These are phyloP conservation scores for Hippophae rhamnoides DNA, from an alignment of 306 rosid species.

Conservation along the genomic window DNA sequence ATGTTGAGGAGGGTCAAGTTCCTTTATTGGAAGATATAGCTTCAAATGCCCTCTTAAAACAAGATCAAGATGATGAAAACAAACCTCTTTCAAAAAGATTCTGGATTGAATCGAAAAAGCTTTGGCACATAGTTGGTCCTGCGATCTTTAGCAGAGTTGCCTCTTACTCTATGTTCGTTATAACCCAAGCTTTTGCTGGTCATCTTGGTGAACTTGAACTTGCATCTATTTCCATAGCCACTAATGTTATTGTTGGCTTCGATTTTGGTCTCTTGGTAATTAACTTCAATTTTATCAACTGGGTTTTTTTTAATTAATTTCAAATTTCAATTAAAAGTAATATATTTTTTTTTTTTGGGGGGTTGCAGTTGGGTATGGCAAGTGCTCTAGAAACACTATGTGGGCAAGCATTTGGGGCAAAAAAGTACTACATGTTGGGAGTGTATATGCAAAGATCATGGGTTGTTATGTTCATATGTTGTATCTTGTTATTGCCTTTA, in stretches of 20 bases:
- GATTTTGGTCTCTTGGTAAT: constrained; percentile 11
- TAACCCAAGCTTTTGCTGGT: constrained; percentile 9
- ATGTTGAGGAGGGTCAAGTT: neutral
- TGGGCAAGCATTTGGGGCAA: constrained; percentile 11
- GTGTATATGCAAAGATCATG: constrained; percentile 9
- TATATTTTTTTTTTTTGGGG: neutral
- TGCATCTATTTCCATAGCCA: constrained; percentile 7
- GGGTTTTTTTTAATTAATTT: neutral
- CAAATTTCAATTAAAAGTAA: too few species aligned
- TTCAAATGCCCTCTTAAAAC: neutral
- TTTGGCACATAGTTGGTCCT: constrained; percentile 13
- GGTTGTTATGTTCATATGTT: constrained; percentile 4
- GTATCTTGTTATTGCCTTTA: neutral
- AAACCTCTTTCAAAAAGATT: neutral
- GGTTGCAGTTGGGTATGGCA: constrained; percentile 5
- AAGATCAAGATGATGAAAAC: neutral
- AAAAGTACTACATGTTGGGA: constrained; percentile 12
- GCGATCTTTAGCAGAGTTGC: constrained; percentile 6
- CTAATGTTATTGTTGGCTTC: constrained; percentile 6
- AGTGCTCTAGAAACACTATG: constrained; percentile 10
- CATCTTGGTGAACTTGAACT: constrained; percentile 8
- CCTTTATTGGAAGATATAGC: neutral
- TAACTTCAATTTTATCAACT: neutral
- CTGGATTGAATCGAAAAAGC: constrained; percentile 9
- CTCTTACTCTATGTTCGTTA: constrained; percentile 8